Evolutionary conservation across 2,329 filamentous ascomycete genomes (phyloP), one percentile per base, ranked within the genome.

Genomic region (Akanthomyces dipterigenus): DNA sequence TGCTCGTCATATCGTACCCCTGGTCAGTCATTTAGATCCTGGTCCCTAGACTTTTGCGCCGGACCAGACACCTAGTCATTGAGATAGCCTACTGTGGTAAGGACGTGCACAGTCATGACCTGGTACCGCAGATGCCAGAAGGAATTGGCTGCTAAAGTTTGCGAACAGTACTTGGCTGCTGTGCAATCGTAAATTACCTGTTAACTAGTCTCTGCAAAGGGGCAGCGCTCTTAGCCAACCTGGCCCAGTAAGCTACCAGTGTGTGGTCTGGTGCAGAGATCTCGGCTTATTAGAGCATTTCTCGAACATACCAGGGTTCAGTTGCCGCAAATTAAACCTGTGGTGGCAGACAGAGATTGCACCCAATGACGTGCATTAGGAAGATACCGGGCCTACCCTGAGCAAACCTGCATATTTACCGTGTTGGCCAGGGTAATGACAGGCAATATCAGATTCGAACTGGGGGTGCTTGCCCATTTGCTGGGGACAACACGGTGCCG

Each of bases 1-100:
- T 60, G 57, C 49, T 60, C 57, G 57, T 60, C 57, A 60, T 60
- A 38, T 53, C 22, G 7, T 26, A 38, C 42, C 58, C n/a, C 58
- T 31, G 9, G 49, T 24, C 28, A 31, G 38, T 46, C 49, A 54
- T 60, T 60, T 22, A 16, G 31, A 60, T 26, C 49, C 57, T 45
- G 42, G 50, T 34, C 20, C 12, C 18, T 28, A 28, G 20, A 38
- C 49, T 20, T 60, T 53, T 5, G 38, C 34, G 49, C 8, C 46
- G 28, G 24, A 51, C n/a, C 8, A 14, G 14, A 28, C 22, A n/a
- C 20, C 28, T 26, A 34, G 28, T 22, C 22, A 20, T 46, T 20
- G 20, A 22, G n/a, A 31, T 14, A 26, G 26, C 12, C 4, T 20
- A 3, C n/a, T n/a, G n/a, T n/a, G n/a, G 26, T 31, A n/a, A 3